Conservation (phyloP, 768 basidiomycete species). For the Amanita thiersii region DNA sequence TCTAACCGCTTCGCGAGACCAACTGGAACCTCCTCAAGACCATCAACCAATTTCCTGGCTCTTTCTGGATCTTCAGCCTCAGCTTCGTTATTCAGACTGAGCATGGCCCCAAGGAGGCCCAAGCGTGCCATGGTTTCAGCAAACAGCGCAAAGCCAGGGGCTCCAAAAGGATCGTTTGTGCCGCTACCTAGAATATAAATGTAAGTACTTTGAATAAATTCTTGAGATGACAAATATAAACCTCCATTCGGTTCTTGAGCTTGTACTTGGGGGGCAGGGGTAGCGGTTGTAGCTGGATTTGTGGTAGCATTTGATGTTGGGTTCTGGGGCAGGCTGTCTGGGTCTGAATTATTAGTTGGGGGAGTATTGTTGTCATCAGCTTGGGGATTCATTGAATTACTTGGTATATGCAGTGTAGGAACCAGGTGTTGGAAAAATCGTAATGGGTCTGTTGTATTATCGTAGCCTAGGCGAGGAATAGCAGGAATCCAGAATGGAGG, state of each 20-base stretch:
- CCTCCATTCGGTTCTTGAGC: slow-evolving; percentile 2
- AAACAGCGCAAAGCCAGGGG: background rate
- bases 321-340: background rate
- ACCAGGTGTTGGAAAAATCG: slow-evolving; percentile 15
- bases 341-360: background rate
- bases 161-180: background rate
- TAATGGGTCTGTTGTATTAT: slow-evolving; percentile 9
- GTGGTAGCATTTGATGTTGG: background rate
- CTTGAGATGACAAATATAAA: slow-evolving; percentile 1
- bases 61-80: slow-evolving; percentile 58
- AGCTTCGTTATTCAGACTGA: slow-evolving; percentile 20
- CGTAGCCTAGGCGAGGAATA: slow-evolving; percentile 8
- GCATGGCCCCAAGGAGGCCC: slow-evolving; percentile 13
- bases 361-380: slow-evolving; percentile 4
- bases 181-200: slow-evolving; percentile 6
- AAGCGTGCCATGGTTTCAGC: slow-evolving; percentile 13
- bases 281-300: background rate
- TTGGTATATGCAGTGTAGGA: background rate
- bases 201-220: slow-evolving; percentile 2
- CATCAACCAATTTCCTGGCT: slow-evolving; percentile 54
- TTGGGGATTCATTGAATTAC: slow-evolving; percentile 3
- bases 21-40: slow-evolving; percentile 56
- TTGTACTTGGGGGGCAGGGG: background rate
- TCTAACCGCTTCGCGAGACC: slow-evolving; percentile 63
- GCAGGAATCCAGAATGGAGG: slow-evolving; percentile 8